These are phyloP conservation scores for Ogataea ganodermae DNA, from an alignment of 805 yeast genomes.

Conservation along the genomic window DNA sequence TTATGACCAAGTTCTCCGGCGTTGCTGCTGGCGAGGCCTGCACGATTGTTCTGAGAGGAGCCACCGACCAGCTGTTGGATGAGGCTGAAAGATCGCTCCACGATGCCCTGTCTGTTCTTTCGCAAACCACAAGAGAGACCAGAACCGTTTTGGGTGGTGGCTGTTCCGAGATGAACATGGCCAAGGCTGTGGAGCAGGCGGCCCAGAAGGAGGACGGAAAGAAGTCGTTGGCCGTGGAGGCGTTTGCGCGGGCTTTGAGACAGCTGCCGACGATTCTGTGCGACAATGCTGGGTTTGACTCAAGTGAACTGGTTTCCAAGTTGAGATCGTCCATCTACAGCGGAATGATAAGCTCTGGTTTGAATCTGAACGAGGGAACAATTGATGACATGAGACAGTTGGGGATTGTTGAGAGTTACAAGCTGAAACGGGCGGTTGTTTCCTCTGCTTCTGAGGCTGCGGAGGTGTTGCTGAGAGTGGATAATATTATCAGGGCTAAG, in stretches of 20 bases:
- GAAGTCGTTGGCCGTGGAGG: slow-evolving; percentile 90
- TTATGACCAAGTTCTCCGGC: slow-evolving; percentile 90
- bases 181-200: slow-evolving; percentile 90
- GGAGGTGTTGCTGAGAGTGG: slow-evolving; percentile 92
- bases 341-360: slow-evolving; percentile 90
- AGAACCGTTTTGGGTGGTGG: slow-evolving; percentile 95
- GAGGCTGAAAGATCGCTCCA: slow-evolving; percentile 97
- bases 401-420: slow-evolving; percentile 91
- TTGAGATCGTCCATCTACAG: slow-evolving; percentile 87
- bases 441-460: slow-evolving; percentile 98
- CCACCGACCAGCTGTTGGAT: slow-evolving; percentile 96
- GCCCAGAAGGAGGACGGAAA: slow-evolving; percentile 94
- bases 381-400: slow-evolving; percentile 93
- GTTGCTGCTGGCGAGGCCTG: slow-evolving; percentile 95
- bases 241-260: slow-evolving; percentile 91
- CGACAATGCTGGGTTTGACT: slow-evolving; percentile 96
- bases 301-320: slow-evolving; percentile 88
- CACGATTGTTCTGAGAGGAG: slow-evolving; percentile 93
- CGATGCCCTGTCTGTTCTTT: slow-evolving; percentile 92
- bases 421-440: slow-evolving; percentile 91
- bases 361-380: slow-evolving; percentile 79
- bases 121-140: slow-evolving; percentile 92
- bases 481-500: slow-evolving; percentile 93
- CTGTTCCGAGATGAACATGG: slow-evolving; percentile 89
- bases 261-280: slow-evolving; percentile 94